Evolutionary conservation across 202 grass and related monocot species (phyloP).

Genomic region (Zizania palustris): DNA sequence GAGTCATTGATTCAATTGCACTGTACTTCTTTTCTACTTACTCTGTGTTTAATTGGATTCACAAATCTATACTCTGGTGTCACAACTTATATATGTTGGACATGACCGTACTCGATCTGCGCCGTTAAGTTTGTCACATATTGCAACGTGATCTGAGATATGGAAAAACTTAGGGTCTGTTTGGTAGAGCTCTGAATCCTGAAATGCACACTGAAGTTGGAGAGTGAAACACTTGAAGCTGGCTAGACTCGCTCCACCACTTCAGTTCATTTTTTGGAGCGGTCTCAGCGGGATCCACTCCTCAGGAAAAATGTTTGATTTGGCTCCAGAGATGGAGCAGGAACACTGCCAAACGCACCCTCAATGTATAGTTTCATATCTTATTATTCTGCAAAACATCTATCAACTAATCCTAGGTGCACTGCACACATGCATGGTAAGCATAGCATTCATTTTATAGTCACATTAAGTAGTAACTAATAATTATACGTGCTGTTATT

Average conservation of each 20-base stretch:
- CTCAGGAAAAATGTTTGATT: too few species aligned
- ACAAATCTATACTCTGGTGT: background rate
- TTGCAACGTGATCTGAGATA: constrained; percentile 17
- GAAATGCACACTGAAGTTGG: too few species aligned
- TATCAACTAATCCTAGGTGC: constrained; percentile 36
- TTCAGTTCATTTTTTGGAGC: too few species aligned
- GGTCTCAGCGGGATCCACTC: too few species aligned
- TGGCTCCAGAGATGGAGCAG: too few species aligned
- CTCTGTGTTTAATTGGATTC: background rate
- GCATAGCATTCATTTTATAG: constrained; percentile 14
- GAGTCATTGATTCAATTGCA: constrained; percentile 9
- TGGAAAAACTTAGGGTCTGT: constrained; percentile 17
- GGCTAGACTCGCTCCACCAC: too few species aligned
- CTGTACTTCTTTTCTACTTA: background rate
- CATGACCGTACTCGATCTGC: too few species aligned
- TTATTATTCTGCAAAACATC: constrained; percentile 25
- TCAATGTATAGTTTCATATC: background rate
- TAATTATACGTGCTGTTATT: constrained; percentile 33
- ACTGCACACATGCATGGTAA: constrained; percentile 55
- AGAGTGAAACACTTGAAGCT: too few species aligned
- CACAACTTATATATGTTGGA: background rate
- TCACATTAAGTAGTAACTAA: constrained; percentile 34
- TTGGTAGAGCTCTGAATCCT: too few species aligned
- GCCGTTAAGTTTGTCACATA: background rate
- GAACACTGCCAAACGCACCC: too few species aligned